Evolutionary conservation across 1,139 yeast species (phyloP), one percentile per base, ranked within the genome.

Genomic region (Arxiozyma telluris): DNA sequence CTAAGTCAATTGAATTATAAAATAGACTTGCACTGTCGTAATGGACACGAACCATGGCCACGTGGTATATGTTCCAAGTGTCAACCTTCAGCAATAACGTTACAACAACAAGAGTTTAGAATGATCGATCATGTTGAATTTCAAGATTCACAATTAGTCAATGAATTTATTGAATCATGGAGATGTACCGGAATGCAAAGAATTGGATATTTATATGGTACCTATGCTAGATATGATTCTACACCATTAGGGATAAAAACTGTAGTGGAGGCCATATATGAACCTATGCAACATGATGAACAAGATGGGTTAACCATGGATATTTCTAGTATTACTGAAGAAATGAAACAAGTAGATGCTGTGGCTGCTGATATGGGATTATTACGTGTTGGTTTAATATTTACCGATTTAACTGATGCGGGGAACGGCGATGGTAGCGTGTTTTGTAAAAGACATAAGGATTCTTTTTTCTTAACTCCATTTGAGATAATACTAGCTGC

Each of bases 51-150:
- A 49, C 93, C 96, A 8, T 91, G 96, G 86, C 98, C 98, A 1
- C 78, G 76, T 53, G 97, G 98, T 0, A 90, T 93, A 59, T 93
- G 98, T 67, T 86, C 96, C n/a, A 89, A 90, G 69, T 93, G 98
- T 70, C 98, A 91, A 69, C 98, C 98, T 0, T 83, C 96, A 0
- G 95, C 96, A 0, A 89, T 94, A 55, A 90, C 98, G 0, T 75
- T 94, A 58, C 96, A 87, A 67, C 91, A 84, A 67, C 98, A 94
- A 69, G 76, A 79, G 50, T 94, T 87, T 69, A 79, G 99, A 64
- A 88, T 93, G 96, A 96, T 94, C 22, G 99, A 94, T 70, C 98
- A 94, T 72, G 94, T 93, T 38, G 98, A 93, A 69, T 87, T 91
- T 70, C 83, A 90, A 21, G 82, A 81, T 57, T 81, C 90, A 49